Percentiles rank a stretch among this genome's conserved stretches.
phyloP scores from a whole-genome alignment of 2,329 filamentous ascomycete genomes.

The Trichophyton mentagrophytes region DNA sequence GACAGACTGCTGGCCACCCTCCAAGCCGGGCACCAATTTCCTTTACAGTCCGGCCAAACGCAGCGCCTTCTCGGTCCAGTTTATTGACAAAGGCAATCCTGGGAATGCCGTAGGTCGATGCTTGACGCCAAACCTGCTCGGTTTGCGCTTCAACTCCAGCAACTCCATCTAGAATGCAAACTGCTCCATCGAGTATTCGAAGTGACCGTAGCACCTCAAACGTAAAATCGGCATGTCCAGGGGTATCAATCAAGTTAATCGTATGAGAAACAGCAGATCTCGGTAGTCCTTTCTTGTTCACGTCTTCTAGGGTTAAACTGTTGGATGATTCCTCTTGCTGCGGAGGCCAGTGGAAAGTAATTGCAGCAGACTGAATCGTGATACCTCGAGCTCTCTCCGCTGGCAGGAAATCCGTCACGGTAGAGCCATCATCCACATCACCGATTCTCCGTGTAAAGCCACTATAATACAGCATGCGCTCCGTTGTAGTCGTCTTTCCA shows the following conservation, averaged over 20 bases:
- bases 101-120: constrained; percentile 73
- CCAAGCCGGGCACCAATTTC: constrained; percentile 70
- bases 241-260: constrained; percentile 89
- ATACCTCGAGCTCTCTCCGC: constrained; percentile 86
- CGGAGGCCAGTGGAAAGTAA: constrained; percentile 87
- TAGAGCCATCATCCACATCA: constrained; percentile 93
- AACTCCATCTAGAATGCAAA: constrained; percentile 87
- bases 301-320: constrained; percentile 13
- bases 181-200: constrained; percentile 72
- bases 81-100: constrained; percentile 75
- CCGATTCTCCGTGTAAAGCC: constrained; percentile 79
- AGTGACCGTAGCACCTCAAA: constrained; percentile 91
- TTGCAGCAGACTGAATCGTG: constrained; percentile 93
- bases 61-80: constrained; percentile 67
- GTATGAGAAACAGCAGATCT: constrained; percentile 49
- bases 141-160: constrained; percentile 94
- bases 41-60: constrained; percentile 71
- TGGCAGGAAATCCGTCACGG: constrained; percentile 91
- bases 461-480: constrained; percentile 97
- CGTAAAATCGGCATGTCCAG: constrained; percentile 92
- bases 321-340: constrained; percentile 14
- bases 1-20: constrained; percentile 80
- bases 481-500: constrained; percentile 95
- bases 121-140: constrained; percentile 89
- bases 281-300: constrained; percentile 30